A percentile compares a stretch with the other conserved stretches of the same genome.
Evolutionary conservation across 108 stramenopile species (phyloP).

Genomic region (Licmophora abbreviata): DNA sequence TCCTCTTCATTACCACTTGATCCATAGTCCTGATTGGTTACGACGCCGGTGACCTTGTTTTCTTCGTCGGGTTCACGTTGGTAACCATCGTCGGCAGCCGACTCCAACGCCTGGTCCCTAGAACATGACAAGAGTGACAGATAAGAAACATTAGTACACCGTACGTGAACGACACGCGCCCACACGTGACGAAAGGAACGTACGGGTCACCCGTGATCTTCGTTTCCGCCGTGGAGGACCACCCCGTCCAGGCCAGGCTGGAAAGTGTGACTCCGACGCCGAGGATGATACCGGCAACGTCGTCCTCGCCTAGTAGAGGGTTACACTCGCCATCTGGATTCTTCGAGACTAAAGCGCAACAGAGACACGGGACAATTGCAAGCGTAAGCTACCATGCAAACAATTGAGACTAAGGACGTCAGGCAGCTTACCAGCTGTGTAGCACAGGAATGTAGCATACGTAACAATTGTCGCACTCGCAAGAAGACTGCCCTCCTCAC

Average conservation of each 20-base stretch:
- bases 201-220: too few relatives aligned
- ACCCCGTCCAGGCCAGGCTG: conserved; percentile 77
- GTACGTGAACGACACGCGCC: too few relatives aligned
- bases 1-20: background rate
- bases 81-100: background rate
- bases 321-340: conserved; percentile 81
- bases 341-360: conserved; percentile 27
- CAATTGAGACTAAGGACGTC: conserved; percentile 4
- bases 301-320: conserved; percentile 63
- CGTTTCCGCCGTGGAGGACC: conserved; percentile 50
- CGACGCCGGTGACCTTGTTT: conserved; percentile 34
- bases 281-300: conserved; percentile 54
- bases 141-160: too few relatives aligned
- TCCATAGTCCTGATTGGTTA: conserved; percentile 23
- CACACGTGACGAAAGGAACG: too few relatives aligned
- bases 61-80: conserved; percentile 8
- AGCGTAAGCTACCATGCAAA: too few relatives aligned
- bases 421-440: conserved; percentile 42
- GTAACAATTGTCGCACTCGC: conserved; percentile 73
- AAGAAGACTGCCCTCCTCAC: conserved; percentile 74
- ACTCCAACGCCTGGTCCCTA: background rate
- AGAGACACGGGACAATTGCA: background rate
- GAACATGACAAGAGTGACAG: too few relatives aligned
- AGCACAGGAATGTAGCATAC: conserved; percentile 83
- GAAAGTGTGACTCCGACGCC: conserved; percentile 71